Base-by-base conservation (phyloP, 2,329 filamentous ascomycete genomes). In the Fonsecaea multimorphosa region DNA sequence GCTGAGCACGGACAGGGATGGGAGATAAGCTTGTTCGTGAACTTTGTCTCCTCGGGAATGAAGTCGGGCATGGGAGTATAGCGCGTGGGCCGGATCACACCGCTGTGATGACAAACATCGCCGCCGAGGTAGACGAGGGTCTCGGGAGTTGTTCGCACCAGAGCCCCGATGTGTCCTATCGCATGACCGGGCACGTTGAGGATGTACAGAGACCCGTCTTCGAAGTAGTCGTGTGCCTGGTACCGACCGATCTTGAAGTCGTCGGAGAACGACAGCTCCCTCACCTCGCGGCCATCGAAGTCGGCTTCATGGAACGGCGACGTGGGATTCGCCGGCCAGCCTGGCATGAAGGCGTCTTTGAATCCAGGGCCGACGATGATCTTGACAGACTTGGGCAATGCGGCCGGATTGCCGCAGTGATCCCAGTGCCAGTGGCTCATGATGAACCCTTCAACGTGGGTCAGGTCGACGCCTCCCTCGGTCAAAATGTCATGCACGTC, bases 131-230 rank as follows among this genome's bases (percentile, higher is more conserved):
- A 64, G 1, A 71, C 63, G 57, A 70, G 70, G 2, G 66, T 70
- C 29, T 65, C 32, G 3, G 63, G 49, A n/a, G 71, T 72, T 0
- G 66, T 68, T 16, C 73, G 66, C 2, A 66, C 72, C 1, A 74
- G 67, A 12, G 63, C 68, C 46, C 65, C 69, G 9, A 74, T 57
- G 60, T 74, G 72, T 1, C 70, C 72, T 9, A 66, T 49, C 12
- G 63, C 62, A 56, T 76, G 74, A 1, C 75, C 75, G 1, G 74
- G 74, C 1, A 46, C 79, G 67, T 84, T 76, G 31, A 87, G 76
- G 1, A 87, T 76, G 71, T 86, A 86, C 68, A 88, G 85, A 24
- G 76, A 80, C 0, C 84, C 85, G 70, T 87, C 85, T 2, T 80
- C 80, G 62, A 86, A 87, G 70, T 81, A 86, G 71, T 87, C 85